These are phyloP conservation scores for Wolfiporia cocos DNA, from an alignment of 1,284 basidiomycete genomes.

Conservation along the genomic window DNA sequence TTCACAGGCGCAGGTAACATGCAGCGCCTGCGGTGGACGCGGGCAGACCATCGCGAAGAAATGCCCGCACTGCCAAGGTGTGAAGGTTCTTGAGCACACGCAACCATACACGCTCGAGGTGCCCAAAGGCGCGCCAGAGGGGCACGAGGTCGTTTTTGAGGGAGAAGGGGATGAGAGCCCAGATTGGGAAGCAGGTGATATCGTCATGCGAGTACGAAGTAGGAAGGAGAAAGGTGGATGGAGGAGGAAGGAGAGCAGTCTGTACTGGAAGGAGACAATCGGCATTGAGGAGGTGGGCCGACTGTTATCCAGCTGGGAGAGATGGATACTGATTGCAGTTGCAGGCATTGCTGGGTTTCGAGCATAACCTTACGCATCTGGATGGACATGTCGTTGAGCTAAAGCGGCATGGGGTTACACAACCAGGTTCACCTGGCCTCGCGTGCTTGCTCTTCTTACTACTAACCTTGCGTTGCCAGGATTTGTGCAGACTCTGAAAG, in stretches of 20 bases:
- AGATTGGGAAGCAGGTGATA: slow-evolving; percentile 90
- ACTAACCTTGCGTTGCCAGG: slow-evolving; percentile 33
- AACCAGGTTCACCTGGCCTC: slow-evolving; percentile 55
- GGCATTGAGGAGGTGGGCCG: slow-evolving; percentile 80
- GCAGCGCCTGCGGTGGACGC: slow-evolving; percentile 78
- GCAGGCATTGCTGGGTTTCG: slow-evolving; percentile 78
- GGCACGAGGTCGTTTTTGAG: slow-evolving; percentile 86
- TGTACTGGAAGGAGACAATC: slow-evolving; percentile 89
- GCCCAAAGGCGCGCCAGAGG: slow-evolving; percentile 85
- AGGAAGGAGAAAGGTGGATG: slow-evolving; percentile 73
- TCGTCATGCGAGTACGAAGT: slow-evolving; percentile 78
- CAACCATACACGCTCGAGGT: slow-evolving; percentile 81
- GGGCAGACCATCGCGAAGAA: slow-evolving; percentile 71
- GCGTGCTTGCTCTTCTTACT: not conserved
- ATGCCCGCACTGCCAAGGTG: slow-evolving; percentile 80
- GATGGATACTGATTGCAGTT: slow-evolving; percentile 2
- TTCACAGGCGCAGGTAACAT: slow-evolving; percentile 74
- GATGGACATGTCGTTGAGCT: slow-evolving; percentile 82
- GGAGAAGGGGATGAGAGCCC: slow-evolving; percentile 92
- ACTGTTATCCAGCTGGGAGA: not conserved
- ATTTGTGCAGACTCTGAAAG: slow-evolving; percentile 80
- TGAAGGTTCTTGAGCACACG: slow-evolving; percentile 80
- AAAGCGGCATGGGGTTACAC: slow-evolving; percentile 73
- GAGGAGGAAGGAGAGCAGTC: slow-evolving; percentile 80
- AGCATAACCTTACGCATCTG: slow-evolving; percentile 82